Evolutionary conservation across 163 green algal species (phyloP).

Genomic region (Scenedesmus sp.): DNA sequence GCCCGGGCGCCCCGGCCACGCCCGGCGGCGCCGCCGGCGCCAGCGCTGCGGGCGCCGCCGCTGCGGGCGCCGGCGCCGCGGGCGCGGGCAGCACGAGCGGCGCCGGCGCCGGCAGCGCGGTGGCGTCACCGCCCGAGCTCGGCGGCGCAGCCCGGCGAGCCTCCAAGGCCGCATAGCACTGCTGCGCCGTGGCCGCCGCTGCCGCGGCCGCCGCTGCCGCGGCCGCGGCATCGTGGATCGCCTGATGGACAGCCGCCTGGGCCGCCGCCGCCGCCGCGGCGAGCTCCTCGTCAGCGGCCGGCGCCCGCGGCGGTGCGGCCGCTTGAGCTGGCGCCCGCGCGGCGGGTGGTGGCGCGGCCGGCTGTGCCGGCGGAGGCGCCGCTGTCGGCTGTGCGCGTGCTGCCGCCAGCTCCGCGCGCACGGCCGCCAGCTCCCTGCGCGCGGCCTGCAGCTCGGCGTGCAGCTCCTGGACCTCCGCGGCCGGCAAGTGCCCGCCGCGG

Average conservation of each 20-base stretch:
- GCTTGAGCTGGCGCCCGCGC: no score
- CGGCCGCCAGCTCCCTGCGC: not conserved
- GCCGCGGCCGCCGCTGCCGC: constrained; percentile 17
- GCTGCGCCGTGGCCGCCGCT: constrained; percentile 12
- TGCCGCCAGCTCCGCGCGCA: not conserved
- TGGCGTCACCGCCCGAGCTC: not conserved
- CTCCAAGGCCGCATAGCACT: constrained; percentile 19
- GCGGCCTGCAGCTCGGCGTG: not conserved
- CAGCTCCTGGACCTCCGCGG: no score
- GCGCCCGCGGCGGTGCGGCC: not conserved
- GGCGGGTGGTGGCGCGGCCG: not conserved
- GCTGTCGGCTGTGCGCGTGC: not conserved
- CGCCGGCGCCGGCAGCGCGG: constrained; percentile 1
- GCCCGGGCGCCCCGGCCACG: no score
- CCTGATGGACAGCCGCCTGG: constrained; percentile 22
- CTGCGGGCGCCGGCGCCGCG: not conserved
- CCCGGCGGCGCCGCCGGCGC: no score
- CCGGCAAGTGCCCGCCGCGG: no score
- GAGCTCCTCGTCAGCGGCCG: not conserved
- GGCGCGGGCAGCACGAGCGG: not conserved
- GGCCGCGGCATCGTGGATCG: constrained; percentile 28
- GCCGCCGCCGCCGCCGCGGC: constrained; percentile 22
- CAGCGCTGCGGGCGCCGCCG: not conserved
- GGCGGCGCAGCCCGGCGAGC: not conserved
- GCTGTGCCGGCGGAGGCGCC: not conserved